Conservation (phyloP, 2,329 filamentous ascomycete genomes). For the Herpotrichia juniperi region DNA sequence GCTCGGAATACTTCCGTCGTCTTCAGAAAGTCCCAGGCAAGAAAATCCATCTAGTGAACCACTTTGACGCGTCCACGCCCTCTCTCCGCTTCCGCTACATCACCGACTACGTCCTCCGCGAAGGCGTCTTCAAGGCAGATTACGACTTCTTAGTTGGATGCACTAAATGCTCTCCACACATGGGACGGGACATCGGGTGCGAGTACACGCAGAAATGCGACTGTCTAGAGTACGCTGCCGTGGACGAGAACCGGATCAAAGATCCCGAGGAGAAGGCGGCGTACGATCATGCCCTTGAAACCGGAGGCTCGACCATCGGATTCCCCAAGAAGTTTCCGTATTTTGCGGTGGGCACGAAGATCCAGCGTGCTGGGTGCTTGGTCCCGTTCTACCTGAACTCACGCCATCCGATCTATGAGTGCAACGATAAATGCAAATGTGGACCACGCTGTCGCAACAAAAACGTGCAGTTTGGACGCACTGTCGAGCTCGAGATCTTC, state of each 20-base stretch:
- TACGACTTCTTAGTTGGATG: constrained; percentile 73
- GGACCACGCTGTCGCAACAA: constrained; percentile 70
- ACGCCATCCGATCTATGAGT: constrained; percentile 73
- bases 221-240: constrained; percentile 69
- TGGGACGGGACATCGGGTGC: constrained; percentile 61
- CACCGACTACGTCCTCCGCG: constrained; percentile 62
- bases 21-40: constrained; percentile 37
- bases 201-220: constrained; percentile 68
- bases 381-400: constrained; percentile 51
- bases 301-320: constrained; percentile 35
- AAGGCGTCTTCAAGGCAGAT: constrained; percentile 65
- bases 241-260: constrained; percentile 48
- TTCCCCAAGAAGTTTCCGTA: constrained; percentile 68
- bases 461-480: constrained; percentile 76
- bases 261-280: constrained; percentile 27
- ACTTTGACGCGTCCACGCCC: constrained; percentile 59
- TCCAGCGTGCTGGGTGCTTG: constrained; percentile 33
- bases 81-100: constrained; percentile 74
- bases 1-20: constrained; percentile 44
- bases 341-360: constrained; percentile 42
- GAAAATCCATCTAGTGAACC: constrained; percentile 68
- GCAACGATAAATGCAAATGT: constrained; percentile 74
- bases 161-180: constrained; percentile 62
- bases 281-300: constrained; percentile 23
- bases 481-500: constrained; percentile 77